Base-by-base conservation (phyloP, 345 rosid species). In the Citrus mangshanensis region DNA sequence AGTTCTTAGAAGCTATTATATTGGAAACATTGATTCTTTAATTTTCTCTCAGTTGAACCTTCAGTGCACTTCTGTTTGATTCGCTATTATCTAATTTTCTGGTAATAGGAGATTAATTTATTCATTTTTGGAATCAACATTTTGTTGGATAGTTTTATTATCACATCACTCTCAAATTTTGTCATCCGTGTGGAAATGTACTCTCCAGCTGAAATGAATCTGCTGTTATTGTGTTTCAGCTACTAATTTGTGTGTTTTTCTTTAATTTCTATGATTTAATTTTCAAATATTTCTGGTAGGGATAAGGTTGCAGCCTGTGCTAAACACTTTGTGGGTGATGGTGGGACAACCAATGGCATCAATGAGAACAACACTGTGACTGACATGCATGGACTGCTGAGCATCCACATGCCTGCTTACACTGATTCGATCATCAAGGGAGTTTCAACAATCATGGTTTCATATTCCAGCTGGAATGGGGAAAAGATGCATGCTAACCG, bases 381-480 rank as follows among this genome's bases (percentile, higher is more conserved):
- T 73, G 94, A 88, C 89, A 73, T 87, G 86, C 93, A 93, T 30
- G 93, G 85, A 6, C 86, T 93, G 81, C 91, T 93, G 27, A 87
- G 92, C 82, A 83, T 85, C 78, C 96, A 95, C 86, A 89, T 92
- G 95, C 93, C 94, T 73, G 97, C 92, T 30, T 95, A 95, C 77
- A 84, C 91, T 78, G 89, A 87, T 82, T 89, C 99, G 9, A 82
- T 95, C 63, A 85, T 88, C 73, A 93, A 90, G 82, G 99, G 97
- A 56, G 95, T 95, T 76, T 91, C 98, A 56, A 90, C 97, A 1
- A 81, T 96, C 68, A 96, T 96, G 99, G 92, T 93, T 77, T 96
- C 99, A 21, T 96, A 94, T 87, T 91, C 99, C 27, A 96, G 99
- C 91, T 91, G 89, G 94, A 96, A 96, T 73, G 99, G 98, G 54